Base-by-base conservation (phyloP, 306 rosid genomes). In the Lathyrus tuberosus region DNA sequence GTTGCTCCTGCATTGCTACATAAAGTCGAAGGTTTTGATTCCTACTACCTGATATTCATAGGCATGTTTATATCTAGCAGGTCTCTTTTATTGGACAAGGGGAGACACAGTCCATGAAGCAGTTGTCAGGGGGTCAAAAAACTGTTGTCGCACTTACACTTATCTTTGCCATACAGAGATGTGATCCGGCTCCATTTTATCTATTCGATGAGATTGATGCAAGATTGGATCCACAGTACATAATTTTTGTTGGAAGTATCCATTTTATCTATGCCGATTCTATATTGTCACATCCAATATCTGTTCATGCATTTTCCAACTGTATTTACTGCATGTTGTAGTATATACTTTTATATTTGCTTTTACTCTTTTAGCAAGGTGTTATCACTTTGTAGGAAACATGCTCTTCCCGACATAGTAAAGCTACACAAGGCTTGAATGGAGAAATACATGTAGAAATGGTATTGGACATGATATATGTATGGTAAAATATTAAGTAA, bases 151-250 rank as follows among this genome's bases (percentile, higher is more conserved):
- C 99, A 63, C 88, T 94, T 59, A 87, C 99, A 3, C 99, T 94
- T 63, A 94, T 94, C 78, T 94, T 94, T 73, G 99, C 99, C 67
- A 91, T 94, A 65, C 99, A 94, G 83, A 90, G 95, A 88, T 94
- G 99, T 74, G 99, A 94, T 86, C 99, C 97, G 14, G 99, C 99
- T 22, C 99, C 99, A 10, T 94, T 94, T 81, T 94, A 94, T 82
- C 92, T 94, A 52, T 94, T 94, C 67, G 99, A 94, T 71, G 99
- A 94, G 85, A 94, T 91, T 41, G 99, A 94, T 73, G 97, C 97
- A 26, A 97, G 97, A 15, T 81, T 94, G 85, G 99, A 94, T 84
- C 99, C 99, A 54, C 97, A 91, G 69, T 91, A 94, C 89, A 79
- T 97, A 79, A 91, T 96, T 20, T 96, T 97, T 20, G 99, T 94